Conservation (phyloP, 768 basidiomycete genomes). For the Xerocomellus intermedius region DNA sequence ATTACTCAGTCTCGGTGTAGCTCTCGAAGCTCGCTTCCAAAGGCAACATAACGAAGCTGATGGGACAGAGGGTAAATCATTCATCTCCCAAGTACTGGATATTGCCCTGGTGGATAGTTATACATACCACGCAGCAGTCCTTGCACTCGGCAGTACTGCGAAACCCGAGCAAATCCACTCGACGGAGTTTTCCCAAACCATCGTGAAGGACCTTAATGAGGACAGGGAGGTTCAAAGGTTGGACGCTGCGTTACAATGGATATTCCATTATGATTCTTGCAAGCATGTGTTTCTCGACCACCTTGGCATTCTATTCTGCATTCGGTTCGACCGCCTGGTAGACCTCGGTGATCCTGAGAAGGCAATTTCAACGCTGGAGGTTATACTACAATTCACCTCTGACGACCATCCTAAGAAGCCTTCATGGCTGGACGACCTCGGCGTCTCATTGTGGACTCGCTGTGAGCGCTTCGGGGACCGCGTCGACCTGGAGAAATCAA, state of each 20-base stretch:
- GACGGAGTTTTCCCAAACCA: too few species aligned
- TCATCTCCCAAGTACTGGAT: neutral
- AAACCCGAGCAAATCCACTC: neutral
- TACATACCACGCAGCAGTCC: neutral
- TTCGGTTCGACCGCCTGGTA: neutral
- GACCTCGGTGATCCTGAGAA: neutral
- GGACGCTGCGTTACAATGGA: neutral
- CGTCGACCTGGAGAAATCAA: neutral
- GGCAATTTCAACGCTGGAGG: neutral
- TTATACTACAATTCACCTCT: neutral
- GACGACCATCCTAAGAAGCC: neutral
- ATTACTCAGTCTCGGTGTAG: slow-evolving; percentile 1
- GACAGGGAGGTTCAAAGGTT: neutral
- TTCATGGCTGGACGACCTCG: neutral
- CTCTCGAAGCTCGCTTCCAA: slow-evolving; percentile 8
- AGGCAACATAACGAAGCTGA: slow-evolving; percentile 1
- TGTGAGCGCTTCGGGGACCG: neutral
- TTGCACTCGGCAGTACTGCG: neutral
- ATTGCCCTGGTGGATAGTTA: neutral
- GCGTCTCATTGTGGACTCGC: neutral
- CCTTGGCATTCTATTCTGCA: neutral
- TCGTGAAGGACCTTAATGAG: neutral
- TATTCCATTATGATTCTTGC: neutral
- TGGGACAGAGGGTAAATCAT: slow-evolving; percentile 2
- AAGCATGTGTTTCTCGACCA: neutral